Evolutionary conservation across 2,329 filamentous ascomycete species (phyloP), one percentile per base, ranked within the genome.

Genomic region (Colletotrichum sp.): DNA sequence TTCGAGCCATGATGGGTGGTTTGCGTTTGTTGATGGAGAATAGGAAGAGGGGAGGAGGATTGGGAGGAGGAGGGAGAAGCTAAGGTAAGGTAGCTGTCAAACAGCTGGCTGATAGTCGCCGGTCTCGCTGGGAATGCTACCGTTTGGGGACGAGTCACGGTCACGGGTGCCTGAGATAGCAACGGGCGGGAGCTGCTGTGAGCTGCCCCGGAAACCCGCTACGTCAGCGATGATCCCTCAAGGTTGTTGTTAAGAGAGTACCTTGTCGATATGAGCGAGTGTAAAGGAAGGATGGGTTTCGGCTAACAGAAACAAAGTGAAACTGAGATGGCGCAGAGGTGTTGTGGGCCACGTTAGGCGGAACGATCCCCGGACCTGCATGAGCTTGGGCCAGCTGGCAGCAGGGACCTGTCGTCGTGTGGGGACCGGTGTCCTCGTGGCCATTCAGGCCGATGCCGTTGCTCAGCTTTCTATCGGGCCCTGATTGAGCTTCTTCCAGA

Each of bases 211-310:
- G 56, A 75, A 72, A 68, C 73, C 62, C 28, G 70, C 48, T 73
- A 76, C 70, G 70, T 73, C 73, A 76, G 73, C 58, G 73, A 65
- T 58, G 36, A 68, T 52, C 70, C 21, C 56, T 73, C 73, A 73
- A 32, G 73, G 70, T 76, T 30, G 12, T 5, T 58, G 73, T 76
- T 76, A 73, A 4, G 2, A 10, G 3, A 6, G 0, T 48, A 76
- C 73, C 21, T 9, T 6, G 9, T n/a, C 8, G 9, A 9, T 32
- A 7, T 4, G n/a, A 18, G 28, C 0, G 1, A 6, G 6, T 6
- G 0, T 3, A 1, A 1, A 1, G 1, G 5, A 4, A 15, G 2
- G 1, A 0, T 16, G 18, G 70, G 67, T 28, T 13, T 55, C 7
- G 7, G 36, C 64, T 75, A 75, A 52, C 73, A 68, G 28, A 4